A percentile compares a stretch with the other conserved stretches of the same genome.
phyloP scores from a whole-genome alignment of 2,329 filamentous ascomycete species.

The Diaporthe citrichinensis region DNA sequence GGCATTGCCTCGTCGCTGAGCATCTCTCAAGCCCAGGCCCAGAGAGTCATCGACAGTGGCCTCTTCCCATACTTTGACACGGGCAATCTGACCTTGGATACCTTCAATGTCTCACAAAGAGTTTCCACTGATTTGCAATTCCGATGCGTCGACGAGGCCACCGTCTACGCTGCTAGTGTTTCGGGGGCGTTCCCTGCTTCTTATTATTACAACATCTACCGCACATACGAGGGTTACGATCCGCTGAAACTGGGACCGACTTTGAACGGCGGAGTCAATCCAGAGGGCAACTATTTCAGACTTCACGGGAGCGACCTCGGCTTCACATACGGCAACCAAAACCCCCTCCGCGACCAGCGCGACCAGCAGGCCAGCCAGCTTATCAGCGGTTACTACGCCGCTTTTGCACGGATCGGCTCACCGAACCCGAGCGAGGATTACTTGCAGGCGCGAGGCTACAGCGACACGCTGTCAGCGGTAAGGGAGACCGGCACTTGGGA shows the following conservation, averaged over 20 bases:
- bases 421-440: slow-evolving; percentile 36
- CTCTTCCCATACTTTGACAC: slow-evolving; percentile 64
- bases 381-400: slow-evolving; percentile 39
- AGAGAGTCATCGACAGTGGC: slow-evolving; percentile 58
- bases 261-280: slow-evolving; percentile 27
- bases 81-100: slow-evolving; percentile 66
- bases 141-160: slow-evolving; percentile 69
- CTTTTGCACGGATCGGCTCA: slow-evolving; percentile 33
- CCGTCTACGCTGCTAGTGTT: slow-evolving; percentile 59
- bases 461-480: slow-evolving; percentile 23
- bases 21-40: slow-evolving; percentile 59
- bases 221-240: slow-evolving; percentile 38
- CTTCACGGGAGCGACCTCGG: slow-evolving; percentile 39
- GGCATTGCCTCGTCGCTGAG: slow-evolving; percentile 61
- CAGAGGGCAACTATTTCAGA: slow-evolving; percentile 37
- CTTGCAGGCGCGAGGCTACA: slow-evolving; percentile 29
- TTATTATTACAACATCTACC: slow-evolving; percentile 39
- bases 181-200: slow-evolving; percentile 37
- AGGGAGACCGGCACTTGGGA: slow-evolving; percentile 35
- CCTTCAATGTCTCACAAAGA: slow-evolving; percentile 67
- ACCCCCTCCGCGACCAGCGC: slow-evolving; percentile 30
- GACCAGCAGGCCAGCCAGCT: slow-evolving; percentile 39
- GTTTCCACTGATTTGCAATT: slow-evolving; percentile 68
- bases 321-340: slow-evolving; percentile 38
- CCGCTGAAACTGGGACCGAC: slow-evolving; percentile 25